Evolutionary conservation across 2,329 filamentous ascomycete species (phyloP), one percentile per base, ranked within the genome.

Genomic region (Fusarium sp.): DNA sequence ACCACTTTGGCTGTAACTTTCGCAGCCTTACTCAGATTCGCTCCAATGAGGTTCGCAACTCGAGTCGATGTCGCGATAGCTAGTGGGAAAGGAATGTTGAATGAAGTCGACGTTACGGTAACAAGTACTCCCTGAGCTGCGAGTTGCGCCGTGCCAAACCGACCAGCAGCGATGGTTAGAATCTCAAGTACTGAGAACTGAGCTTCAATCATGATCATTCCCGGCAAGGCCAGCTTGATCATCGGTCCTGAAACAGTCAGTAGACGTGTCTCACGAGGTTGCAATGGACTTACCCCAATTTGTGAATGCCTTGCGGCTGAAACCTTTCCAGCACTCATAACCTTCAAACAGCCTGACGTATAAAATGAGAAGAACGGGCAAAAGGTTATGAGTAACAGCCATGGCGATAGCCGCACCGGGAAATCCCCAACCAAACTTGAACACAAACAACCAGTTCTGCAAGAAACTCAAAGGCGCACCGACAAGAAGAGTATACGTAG

Each of bases 161-260:
- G 92, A 44, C 91, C 92, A 0, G 93, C 89, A 3, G 90, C 90
- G 15, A 97, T 86, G 0, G 93, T 97, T 46, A 97, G 85, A 42
- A 97, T 89, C 79, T 98, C 95, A 76, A 98, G 96, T 5, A 94
- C 94, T 4, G 97, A 87, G 80, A 92, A 96, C 79, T 98, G 94
- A 2, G 95, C 94, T 77, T 96, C 90, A 2, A 97, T 91, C 94
- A 97, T 97, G 69, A 97, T 83, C 78, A 97, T 89, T 2, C 95
- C 95, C 0, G 95, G 94, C 4, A 97, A 82, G 0, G 94, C 93
- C 12, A 98, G 89, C 50, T 89, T 89, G 73, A 98, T 88, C 94
- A 97, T 96, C 0, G 78, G 73, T 5, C 94, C 48, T 75, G 13
- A 0, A 0, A 0, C 6, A 7, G 23, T 66, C 5, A 66, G 46